Base-by-base conservation (phyloP, 768 basidiomycete genomes). In the Nevesoporus exiguus region DNA sequence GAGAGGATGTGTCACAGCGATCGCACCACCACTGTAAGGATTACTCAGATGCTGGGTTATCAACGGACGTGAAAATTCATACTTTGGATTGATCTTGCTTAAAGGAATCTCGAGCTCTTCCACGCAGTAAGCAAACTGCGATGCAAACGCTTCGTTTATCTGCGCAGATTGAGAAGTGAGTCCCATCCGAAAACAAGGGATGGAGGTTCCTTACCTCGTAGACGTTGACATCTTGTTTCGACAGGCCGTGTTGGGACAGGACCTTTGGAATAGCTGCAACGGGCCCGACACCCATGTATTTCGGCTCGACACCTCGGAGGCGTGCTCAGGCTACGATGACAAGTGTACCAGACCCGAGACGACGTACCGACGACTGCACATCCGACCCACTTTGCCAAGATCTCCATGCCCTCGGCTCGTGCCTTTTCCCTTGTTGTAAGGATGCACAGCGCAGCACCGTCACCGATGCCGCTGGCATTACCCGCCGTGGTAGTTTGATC, bases 71-170 rank as follows among this genome's bases (percentile, higher is more conserved):
- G 27, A 49, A 27, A 24, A 43, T 55, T 74, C 80, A 71, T 75
- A 83, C 90, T 92, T 85, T 45, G 90, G 84, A 66, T 97, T 97
- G 62, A 94, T 86, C 70, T 86, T 93, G 61, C 84, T 80, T 17
- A 88, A 83, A 2, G 86, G 82, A 42, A 96, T 77, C 25, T 78
- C 75, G 24, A 95, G 78, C 63, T 91, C 76, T 63, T 95, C 88
- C 8, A 95, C 84, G 49, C 90, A 94, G 72, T 93, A 88, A n/a
- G 89, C 90, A 55, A 92, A 95, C 66, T 96, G 93, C 1, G 90
- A 93, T 0, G 92, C 93, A 56, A 95, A 96, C 0, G 93, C 93
- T 70, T 94, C 89, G 52, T 93, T 92, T 58, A 90, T 88, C 89
- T 92, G 57, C 11, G 54, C 6, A 22, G 33, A 44, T 24, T 14